Percentiles rank a stretch among this genome's conserved stretches.
Evolutionary conservation across 805 yeast genomes (phyloP).

Genomic region (Nakazawaea ernobii): DNA sequence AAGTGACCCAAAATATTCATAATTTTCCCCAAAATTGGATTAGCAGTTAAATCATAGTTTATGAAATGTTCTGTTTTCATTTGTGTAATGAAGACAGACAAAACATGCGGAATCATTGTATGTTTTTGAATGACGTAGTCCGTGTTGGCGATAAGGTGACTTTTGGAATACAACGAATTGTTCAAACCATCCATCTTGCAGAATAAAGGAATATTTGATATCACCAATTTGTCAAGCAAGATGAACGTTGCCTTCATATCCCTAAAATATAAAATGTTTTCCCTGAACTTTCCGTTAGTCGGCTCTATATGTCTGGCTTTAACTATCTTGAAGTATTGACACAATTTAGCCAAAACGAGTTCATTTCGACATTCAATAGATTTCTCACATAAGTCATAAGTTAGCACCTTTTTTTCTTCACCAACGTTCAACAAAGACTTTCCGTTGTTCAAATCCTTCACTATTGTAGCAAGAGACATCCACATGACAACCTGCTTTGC

Average conservation of each 20-base stretch:
- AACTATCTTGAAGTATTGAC: neutral
- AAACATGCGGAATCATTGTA: conserved; percentile 3
- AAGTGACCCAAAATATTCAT: neutral
- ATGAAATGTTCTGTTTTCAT: neutral
- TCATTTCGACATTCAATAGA: neutral
- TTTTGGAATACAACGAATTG: neutral
- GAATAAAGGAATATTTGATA: neutral
- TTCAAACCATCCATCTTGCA: neutral
- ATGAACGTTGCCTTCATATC: neutral
- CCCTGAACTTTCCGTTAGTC: neutral
- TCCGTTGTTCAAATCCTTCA: neutral
- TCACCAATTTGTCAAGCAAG: neutral
- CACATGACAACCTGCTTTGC: neutral
- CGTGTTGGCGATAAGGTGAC: no score
- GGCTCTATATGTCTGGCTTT: neutral
- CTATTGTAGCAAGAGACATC: neutral
- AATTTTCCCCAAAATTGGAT: conserved; percentile 4
- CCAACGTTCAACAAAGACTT: neutral
- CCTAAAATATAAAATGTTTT: neutral
- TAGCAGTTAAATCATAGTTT: neutral
- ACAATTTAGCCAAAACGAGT: neutral
- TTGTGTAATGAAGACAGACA: neutral
- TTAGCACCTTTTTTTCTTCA: neutral
- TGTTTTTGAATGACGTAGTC: neutral
- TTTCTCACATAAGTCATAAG: neutral